Evolutionary conservation across 768 basidiomycete genomes (phyloP).

Genomic region (Rhodotorula taiwanensis): DNA sequence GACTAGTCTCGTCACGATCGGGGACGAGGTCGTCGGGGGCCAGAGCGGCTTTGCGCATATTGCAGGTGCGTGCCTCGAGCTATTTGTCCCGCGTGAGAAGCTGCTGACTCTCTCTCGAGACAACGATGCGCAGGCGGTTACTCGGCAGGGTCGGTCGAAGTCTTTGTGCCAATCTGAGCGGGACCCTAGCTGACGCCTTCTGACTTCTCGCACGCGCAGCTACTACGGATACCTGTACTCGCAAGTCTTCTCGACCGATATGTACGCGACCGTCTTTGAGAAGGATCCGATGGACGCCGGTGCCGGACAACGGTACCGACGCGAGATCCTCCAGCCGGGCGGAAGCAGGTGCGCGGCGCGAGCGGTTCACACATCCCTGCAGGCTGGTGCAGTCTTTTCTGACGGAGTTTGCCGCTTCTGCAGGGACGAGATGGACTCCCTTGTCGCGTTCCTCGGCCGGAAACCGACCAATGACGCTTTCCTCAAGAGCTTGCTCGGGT

Average conservation of each 20-base stretch:
- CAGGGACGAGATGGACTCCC: conserved; percentile 70
- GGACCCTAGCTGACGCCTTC: too few relatives aligned
- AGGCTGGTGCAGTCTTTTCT: background rate
- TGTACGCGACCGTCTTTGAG: conserved; percentile 67
- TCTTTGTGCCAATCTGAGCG: too few relatives aligned
- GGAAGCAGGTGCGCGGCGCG: conserved; percentile 50
- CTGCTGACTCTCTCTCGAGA: background rate
- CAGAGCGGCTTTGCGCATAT: conserved; percentile 73
- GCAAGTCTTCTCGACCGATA: conserved; percentile 56
- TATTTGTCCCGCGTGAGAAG: background rate
- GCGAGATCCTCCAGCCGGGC: conserved; percentile 66
- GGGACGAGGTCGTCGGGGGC: conserved; percentile 56
- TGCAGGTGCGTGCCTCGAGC: conserved; percentile 29
- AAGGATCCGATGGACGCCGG: conserved; percentile 64
- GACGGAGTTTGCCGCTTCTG: too few relatives aligned
- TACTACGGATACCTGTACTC: conserved; percentile 58
- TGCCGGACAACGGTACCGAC: conserved; percentile 60
- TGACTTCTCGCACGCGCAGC: background rate
- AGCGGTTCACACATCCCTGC: background rate
- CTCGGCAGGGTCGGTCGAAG: conserved; percentile 8
- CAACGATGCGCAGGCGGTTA: conserved; percentile 47
- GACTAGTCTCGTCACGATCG: conserved; percentile 45
- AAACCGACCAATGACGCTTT: conserved; percentile 70
- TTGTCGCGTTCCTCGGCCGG: conserved; percentile 74
- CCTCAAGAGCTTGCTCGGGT: conserved; percentile 34